Evolutionary conservation across 495 filamentous ascomycete genomes (phyloP).

Genomic region (Aspergillus ostianus): DNA sequence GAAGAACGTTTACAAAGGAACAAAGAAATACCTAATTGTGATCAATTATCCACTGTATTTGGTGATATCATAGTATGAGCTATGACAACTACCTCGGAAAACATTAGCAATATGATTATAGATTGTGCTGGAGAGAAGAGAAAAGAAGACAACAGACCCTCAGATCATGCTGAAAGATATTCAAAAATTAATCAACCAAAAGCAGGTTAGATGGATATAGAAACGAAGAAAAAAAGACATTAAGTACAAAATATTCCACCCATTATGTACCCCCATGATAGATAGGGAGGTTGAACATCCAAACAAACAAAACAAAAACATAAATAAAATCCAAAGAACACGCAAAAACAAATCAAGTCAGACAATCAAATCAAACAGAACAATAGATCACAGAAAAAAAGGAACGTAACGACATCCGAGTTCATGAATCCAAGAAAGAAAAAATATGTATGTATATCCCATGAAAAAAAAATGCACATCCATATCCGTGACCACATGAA

Average conservation of each 20-base stretch:
- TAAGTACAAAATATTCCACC: neutral
- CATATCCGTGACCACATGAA: neutral
- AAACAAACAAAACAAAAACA: neutral
- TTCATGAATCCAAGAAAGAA: constrained; percentile 6
- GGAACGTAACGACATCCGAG: constrained; percentile 14
- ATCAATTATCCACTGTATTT: neutral
- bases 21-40: neutral
- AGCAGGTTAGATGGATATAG: neutral
- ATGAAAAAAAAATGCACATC: neutral
- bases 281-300: neutral
- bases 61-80: neutral
- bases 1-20: neutral
- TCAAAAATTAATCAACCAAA: neutral
- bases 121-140: neutral
- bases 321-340: no score
- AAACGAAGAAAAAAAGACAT: neutral
- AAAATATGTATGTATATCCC: constrained; percentile 1
- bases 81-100: neutral
- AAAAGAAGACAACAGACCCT: neutral
- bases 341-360: constrained; percentile 1
- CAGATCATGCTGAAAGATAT: neutral
- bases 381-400: constrained; percentile 1
- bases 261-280: neutral
- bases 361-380: constrained; percentile 3
- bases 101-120: neutral